Base-by-base conservation (phyloP, 441 rosid genomes). In the Populus hybrid region DNA sequence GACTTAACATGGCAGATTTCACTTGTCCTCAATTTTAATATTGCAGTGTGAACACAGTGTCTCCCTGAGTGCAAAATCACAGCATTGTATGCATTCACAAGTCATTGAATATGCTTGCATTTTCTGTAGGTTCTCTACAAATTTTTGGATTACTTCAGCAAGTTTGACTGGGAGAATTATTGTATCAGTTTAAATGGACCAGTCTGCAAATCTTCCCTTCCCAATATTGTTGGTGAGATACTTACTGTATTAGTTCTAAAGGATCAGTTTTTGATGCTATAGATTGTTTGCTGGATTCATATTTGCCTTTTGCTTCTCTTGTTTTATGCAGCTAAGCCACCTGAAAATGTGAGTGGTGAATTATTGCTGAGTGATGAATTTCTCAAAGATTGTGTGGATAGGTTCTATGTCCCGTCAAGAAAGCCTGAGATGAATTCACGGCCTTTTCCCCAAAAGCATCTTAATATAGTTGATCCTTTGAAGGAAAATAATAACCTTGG, bases 401-500 rank as follows among this genome's bases (percentile, higher is more conserved):
- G 7, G 86, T 92, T 87, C 81, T 90, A 91, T 36, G 92, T 88
- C 76, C 90, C 93, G 46, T 79, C 91, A 71, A 85, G 88, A 70
- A 93, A 93, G 69, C 79, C 85, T 77, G 97, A 91, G 80, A 73
- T 88, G 75, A 88, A 80, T 74, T 80, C 89, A 74, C 92, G 94
- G 21, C 77, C 84, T 65, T 95, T 95, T 77, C 86, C 86, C 63
- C 83, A 75, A 26, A 95, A 91, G 88, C 90, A 92, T 86, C 90
- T 95, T 64, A 95, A 93, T 70, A 93, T 95, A 77, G 88, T 93
- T 16, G 99, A 95, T 83, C 98, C 98, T 0, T 80, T 95, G 59
- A 93, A 87, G 83, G 95, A 95, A 84, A 95, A 88, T 82, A 95
- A 93, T 75, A 95, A 93, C 82, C 98, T 95, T 74, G 99, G 99